These are phyloP conservation scores for Macadamia tetraphylla DNA, from an alignment of 164 flowering plant species.

Conservation along the genomic window DNA sequence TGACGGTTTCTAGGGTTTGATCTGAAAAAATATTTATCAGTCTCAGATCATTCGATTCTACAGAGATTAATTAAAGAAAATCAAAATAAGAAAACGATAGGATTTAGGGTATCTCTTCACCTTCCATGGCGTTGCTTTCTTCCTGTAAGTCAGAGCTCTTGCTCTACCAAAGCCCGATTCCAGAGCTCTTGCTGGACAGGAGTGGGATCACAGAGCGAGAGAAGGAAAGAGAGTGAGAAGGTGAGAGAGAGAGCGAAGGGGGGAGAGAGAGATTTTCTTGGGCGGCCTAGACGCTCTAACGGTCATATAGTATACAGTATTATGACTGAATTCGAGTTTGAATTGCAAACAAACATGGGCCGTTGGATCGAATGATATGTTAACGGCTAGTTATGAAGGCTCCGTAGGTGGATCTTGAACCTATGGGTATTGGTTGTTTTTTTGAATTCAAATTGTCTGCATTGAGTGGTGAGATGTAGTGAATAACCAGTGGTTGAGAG, in stretches of 20 bases:
- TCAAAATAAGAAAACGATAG: neutral
- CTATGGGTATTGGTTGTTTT: too few species aligned
- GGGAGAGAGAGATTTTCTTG: constrained; percentile 2
- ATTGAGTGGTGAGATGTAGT: too few species aligned
- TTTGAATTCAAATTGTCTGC: too few species aligned
- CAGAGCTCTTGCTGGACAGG: neutral
- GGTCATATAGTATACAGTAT: constrained; percentile 10
- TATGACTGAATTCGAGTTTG: constrained; percentile 10
- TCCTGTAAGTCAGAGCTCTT: neutral
- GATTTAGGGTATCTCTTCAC: neutral
- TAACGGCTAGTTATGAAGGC: constrained; percentile 4
- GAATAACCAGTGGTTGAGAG: too few species aligned
- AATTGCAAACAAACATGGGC: constrained; percentile 7
- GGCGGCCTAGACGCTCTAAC: constrained; percentile 5
- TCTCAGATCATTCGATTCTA: neutral
- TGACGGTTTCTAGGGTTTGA: constrained; percentile 8
- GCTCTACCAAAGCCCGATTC: neutral
- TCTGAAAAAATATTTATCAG: constrained; percentile 7
- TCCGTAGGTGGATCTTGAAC: too few species aligned
- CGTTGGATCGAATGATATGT: constrained; percentile 5
- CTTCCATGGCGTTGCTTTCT: constrained; percentile 3
- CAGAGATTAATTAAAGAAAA: neutral
- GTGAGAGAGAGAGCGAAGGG: constrained; percentile 3
- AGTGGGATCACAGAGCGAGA: neutral
- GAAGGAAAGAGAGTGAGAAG: neutral